Evolutionary conservation across 352 stramenopile species (phyloP), one percentile per base, ranked within the genome.

Genomic region (Phytophthora agathidicida): DNA sequence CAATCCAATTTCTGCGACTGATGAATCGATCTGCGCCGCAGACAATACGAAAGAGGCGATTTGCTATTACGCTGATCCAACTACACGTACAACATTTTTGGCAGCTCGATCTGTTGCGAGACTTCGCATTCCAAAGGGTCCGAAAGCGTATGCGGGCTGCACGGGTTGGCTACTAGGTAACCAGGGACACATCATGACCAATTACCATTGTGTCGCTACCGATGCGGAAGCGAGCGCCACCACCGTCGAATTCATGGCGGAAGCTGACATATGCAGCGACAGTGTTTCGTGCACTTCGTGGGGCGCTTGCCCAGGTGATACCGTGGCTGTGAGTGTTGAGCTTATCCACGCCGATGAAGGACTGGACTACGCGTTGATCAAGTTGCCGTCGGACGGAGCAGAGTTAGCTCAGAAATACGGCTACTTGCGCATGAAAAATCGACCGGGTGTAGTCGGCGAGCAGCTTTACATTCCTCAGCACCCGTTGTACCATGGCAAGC

Each of bases 311-410:
- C 38, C 50, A 2, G 83, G 83, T 10, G 59, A 60, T 4, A 66
- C 75, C 6, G 71, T 87, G 14, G 66, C 76, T 7, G 72, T 89
- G 9, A 65, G 64, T 3, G 65, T 78, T 2, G 58, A 59, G 0
- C 64, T 92, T 23, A 51, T 90, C 13, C 53, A 71, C 36, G 76
- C 73, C 3, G 83, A 78, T 35, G 60, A 61, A 22, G 47, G 30
- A 2, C 60, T 92, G 23, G 83, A 92, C 64, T 92, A 90, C 45
- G 71, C 83, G 27, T 41, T 92, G 22, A 22, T 92, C 3, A 79
- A 81, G 49, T 42, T 88, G 6, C 48, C 53, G 8, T 38, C 62
- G n/a, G 56, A 73, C 22, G 71, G 66, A 32, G 45, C 55, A 8
- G 30, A 77, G n/a, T 38, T 83, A 2, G 39, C 71, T 2, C 19